Evolutionary conservation across 306 rosid genomes (phyloP).

Genomic region (Geum urbanum): DNA sequence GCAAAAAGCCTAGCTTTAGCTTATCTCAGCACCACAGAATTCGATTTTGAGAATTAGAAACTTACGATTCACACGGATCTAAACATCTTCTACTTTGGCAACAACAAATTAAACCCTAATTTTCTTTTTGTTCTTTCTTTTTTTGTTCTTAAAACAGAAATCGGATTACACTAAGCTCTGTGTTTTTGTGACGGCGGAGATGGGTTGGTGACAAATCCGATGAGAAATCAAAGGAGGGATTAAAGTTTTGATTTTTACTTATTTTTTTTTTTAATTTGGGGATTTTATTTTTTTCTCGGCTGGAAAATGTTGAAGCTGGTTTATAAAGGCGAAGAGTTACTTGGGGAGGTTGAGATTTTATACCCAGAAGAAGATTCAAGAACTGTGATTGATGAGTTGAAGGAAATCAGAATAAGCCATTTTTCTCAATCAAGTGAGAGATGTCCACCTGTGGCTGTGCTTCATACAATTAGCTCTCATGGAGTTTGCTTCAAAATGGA

Average conservation of each 20-base stretch:
- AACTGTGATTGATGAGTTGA: conserved; percentile 54
- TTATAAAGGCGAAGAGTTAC: conserved; percentile 73
- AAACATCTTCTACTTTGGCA: conserved; percentile 40
- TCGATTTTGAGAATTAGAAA: not conserved
- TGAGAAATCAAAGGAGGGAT: conserved; percentile 27
- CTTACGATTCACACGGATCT: conserved; percentile 57
- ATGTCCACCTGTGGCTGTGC: conserved; percentile 99
- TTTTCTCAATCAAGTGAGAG: conserved; percentile 96
- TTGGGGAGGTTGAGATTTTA: conserved; percentile 79
- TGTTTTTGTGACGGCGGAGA: conserved; percentile 38
- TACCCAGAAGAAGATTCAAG: conserved; percentile 68
- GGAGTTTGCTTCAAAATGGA: conserved; percentile 99
- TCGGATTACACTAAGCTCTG: conserved; percentile 55
- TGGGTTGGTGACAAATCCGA: conserved; percentile 35
- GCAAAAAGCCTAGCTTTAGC: conserved; percentile 54
- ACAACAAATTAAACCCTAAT: conserved; percentile 41
- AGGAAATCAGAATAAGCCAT: conserved; percentile 85
- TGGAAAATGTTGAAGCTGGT: conserved; percentile 67
- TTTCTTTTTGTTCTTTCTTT: conserved; percentile 3
- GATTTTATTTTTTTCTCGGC: conserved; percentile 13
- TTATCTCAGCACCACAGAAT: conserved; percentile 15
- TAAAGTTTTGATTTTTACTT: conserved; percentile 1
- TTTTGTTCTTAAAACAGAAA: conserved; percentile 36
- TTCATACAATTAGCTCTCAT: conserved; percentile 68
- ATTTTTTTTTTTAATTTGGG: not conserved